Evolutionary conservation across 2,329 filamentous ascomycete species (phyloP).

Genomic region (Hypoxylon sp.): DNA sequence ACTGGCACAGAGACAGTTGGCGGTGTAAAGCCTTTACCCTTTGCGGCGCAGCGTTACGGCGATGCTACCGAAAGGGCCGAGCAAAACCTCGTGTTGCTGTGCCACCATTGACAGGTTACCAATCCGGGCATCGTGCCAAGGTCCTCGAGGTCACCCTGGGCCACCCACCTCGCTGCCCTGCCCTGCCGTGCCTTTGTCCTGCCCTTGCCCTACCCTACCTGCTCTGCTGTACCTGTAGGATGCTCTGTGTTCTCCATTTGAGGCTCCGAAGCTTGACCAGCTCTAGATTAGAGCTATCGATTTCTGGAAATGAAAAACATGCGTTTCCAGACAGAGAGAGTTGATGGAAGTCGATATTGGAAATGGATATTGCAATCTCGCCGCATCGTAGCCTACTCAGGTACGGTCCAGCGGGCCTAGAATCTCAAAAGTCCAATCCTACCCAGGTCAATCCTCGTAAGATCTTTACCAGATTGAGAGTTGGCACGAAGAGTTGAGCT

Average conservation of each 20-base stretch:
- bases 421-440: neutral
- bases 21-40: conserved; percentile 28
- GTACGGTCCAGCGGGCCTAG: too few relatives aligned
- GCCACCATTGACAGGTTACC: conserved; percentile 42
- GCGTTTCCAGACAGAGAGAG: neutral
- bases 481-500: neutral
- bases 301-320: neutral
- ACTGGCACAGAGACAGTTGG: conserved; percentile 31
- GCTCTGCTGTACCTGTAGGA: too few relatives aligned
- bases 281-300: neutral
- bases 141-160: conserved; percentile 53
- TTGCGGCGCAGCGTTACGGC: conserved; percentile 32
- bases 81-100: conserved; percentile 46
- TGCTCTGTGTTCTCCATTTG: neutral
- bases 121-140: conserved; percentile 54
- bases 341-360: neutral
- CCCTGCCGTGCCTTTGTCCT: too few relatives aligned
- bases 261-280: neutral
- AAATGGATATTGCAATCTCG: too few relatives aligned
- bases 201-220: too few relatives aligned
- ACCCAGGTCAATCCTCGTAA: neutral
- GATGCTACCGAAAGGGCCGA: conserved; percentile 38
- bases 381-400: too few relatives aligned
- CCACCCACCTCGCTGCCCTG: too few relatives aligned
- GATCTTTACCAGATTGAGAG: neutral